These are phyloP conservation scores for Boletellus ananiceps DNA, from an alignment of 768 basidiomycete genomes.

Conservation along the genomic window DNA sequence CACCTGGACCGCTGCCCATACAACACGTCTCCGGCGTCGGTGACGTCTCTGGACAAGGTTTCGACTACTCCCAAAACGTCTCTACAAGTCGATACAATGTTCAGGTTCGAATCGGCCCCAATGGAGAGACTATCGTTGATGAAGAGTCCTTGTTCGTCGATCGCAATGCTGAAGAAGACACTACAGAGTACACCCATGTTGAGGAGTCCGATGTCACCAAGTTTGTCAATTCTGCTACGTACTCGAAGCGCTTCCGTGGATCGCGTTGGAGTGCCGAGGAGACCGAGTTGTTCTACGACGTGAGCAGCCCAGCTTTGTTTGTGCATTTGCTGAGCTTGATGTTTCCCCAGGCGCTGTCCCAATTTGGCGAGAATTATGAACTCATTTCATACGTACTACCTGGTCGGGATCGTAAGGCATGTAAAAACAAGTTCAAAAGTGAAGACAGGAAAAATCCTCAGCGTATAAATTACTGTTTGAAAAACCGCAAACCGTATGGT, in stretches of 20 bases:
- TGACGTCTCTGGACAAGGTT: conserved; percentile 53
- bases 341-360: conserved; percentile 66
- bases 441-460: conserved; percentile 80
- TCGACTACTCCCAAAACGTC: conserved; percentile 65
- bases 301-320: conserved; percentile 33
- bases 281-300: conserved; percentile 84
- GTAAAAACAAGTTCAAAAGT: conserved; percentile 89
- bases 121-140: conserved; percentile 83
- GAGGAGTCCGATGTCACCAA: conserved; percentile 80
- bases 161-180: conserved; percentile 61
- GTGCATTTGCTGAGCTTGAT: conserved; percentile 7
- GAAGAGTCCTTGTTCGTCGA: conserved; percentile 82
- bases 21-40: conserved; percentile 16
- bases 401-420: conserved; percentile 80
- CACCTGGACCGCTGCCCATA: conserved; percentile 12
- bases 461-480: conserved; percentile 73
- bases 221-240: conserved; percentile 81
- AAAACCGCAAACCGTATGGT: conserved; percentile 75
- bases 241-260: conserved; percentile 75
- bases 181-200: conserved; percentile 68
- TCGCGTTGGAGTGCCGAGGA: conserved; percentile 88
- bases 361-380: conserved; percentile 92
- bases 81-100: conserved; percentile 72
- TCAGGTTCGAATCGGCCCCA: conserved; percentile 83
- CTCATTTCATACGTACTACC: conserved; percentile 83